Percentiles rank a stretch among this genome's conserved stretches.
Evolutionary conservation across 805 yeast species (phyloP).

Genomic region (Saturnispora zaruensis): DNA sequence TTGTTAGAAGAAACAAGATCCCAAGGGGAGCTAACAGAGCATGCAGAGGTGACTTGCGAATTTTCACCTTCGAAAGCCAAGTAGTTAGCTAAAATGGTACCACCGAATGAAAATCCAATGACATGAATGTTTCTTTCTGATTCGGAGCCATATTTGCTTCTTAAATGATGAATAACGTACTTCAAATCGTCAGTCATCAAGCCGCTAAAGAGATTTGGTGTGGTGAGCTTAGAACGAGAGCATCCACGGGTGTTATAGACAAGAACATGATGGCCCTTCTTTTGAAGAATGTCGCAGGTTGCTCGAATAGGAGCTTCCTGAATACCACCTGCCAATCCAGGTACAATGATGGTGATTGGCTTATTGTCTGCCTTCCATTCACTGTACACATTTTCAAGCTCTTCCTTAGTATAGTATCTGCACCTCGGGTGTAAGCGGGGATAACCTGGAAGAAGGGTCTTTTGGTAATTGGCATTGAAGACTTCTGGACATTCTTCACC

Average conservation of each 20-base stretch:
- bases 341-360: conserved; percentile 56
- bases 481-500: conserved; percentile 15
- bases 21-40: conserved; percentile 64
- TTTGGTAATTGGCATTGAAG: conserved; percentile 26
- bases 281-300: conserved; percentile 36
- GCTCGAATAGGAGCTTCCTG: conserved; percentile 66
- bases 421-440: conserved; percentile 64
- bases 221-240: conserved; percentile 61
- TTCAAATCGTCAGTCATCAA: conserved; percentile 63
- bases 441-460: conserved; percentile 43
- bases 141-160: conserved; percentile 38
- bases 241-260: conserved; percentile 68
- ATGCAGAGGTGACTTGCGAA: conserved; percentile 47
- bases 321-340: conserved; percentile 76
- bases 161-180: conserved; percentile 44
- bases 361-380: conserved; percentile 31
- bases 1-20: conserved; percentile 50
- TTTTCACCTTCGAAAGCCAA: conserved; percentile 57
- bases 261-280: conserved; percentile 43
- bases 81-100: conserved; percentile 56
- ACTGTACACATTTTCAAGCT: conserved; percentile 29
- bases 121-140: conserved; percentile 46
- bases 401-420: conserved; percentile 44
- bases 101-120: conserved; percentile 69
- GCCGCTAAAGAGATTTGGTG: conserved; percentile 60